Evolutionary conservation across 495 filamentous ascomycete genomes (phyloP), one percentile per base, ranked within the genome.

Genomic region (Penicillium canariense): DNA sequence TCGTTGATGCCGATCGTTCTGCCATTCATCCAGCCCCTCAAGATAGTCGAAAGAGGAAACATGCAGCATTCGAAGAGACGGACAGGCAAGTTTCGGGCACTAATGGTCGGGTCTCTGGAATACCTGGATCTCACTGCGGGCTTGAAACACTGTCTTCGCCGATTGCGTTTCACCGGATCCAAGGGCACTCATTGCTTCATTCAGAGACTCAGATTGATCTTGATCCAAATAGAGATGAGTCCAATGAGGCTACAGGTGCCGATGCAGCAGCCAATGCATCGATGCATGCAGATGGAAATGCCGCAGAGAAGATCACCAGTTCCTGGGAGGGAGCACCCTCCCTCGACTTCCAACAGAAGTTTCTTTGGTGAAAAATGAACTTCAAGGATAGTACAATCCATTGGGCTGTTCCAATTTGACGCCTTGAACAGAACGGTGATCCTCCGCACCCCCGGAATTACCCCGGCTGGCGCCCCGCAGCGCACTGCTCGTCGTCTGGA

Each of bases 241-340:
- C 5, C 18, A 10, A 42, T 42, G 20, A 23, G 11, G 0, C n/a
- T 14, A 22, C 1, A 5, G n/a, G 4, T n/a, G 10, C 7, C n/a
- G 20, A 23, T 25, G 28, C 26, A 18, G 26, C 3, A 12, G 26
- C 25, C 30, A 30, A 18, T 18, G 3, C 3, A 18, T 7, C 9
- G 5, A 30, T 30, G 6, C 20, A 0, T 3, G 23, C 10, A 8
- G 25, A 18, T 17, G 3, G 17, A 46, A 6, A 8, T 28, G 3
- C 10, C n/a, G n/a, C 25, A 4, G 25, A 12, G 12, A 54, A 60
- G 42, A 54, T 15, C 25, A 40, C 53, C 28, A 71, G 60, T 46
- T 47, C 51, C 5, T 74, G 71, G 72, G 60, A 62, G 35, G 73
- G 58, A 35, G 71, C 69, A 9, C 71, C 73, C 2, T 65, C 69